phyloP scores from a whole-genome alignment of 345 rosid species.

The Salix koriyanagi region DNA sequence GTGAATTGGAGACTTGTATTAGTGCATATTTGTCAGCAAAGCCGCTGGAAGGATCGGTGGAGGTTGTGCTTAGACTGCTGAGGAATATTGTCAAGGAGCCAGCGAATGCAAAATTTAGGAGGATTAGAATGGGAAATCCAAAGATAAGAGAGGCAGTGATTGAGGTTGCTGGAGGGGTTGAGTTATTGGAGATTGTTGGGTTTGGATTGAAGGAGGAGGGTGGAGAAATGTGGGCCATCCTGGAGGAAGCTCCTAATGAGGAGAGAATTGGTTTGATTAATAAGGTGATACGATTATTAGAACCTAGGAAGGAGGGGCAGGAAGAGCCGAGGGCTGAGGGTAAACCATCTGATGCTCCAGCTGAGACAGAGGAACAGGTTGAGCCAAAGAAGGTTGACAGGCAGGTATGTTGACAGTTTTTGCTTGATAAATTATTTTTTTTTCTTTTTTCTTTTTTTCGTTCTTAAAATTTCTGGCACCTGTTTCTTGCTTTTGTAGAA shows the following conservation, averaged over 20 bases:
- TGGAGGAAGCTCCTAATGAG: constrained; percentile 51
- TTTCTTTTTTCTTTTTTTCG: neutral
- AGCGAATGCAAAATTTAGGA: constrained; percentile 75
- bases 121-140: constrained; percentile 69
- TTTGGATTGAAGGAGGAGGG: constrained; percentile 62
- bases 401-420: constrained; percentile 47
- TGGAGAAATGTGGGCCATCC: constrained; percentile 76
- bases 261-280: constrained; percentile 41
- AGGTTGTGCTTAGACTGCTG: constrained; percentile 60
- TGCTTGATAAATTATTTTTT: neutral
- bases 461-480: too few relatives aligned
- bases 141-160: constrained; percentile 78
- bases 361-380: constrained; percentile 26
- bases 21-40: constrained; percentile 55
- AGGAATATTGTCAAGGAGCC: constrained; percentile 77
- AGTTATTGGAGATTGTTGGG: constrained; percentile 68
- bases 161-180: constrained; percentile 74
- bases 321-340: constrained; percentile 23
- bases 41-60: constrained; percentile 53
- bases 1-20: constrained; percentile 46
- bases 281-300: constrained; percentile 45
- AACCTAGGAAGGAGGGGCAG: constrained; percentile 39
- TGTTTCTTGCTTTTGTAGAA: neutral
- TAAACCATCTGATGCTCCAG: constrained; percentile 33
- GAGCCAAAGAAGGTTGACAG: constrained; percentile 68